Base-by-base conservation (phyloP, 495 filamentous ascomycete genomes). In the Cetradonia linearis region DNA sequence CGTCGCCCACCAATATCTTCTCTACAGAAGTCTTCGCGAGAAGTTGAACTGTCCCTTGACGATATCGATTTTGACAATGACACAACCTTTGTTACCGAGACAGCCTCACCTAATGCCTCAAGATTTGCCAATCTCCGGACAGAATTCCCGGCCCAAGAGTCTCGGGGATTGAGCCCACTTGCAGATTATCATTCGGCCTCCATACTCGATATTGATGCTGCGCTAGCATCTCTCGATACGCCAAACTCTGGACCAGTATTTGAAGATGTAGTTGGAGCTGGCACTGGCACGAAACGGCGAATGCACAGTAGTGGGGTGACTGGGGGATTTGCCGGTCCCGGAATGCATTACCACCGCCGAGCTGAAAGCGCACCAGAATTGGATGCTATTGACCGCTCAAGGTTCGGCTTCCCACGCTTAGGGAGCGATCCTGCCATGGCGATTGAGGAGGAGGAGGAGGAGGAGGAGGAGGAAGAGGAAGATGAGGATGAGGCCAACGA, bases 381-480 rank as follows among this genome's bases (percentile, higher is more conserved):
- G 78, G 83, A 83, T 47, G 84, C 90, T 8, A 89, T 95, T 64
- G 90, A 92, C 59, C 79, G 79, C 55, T 79, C 77, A 31, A 73
- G 81, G 49, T 78, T 86, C 42, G 78, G 79, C 14, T 74, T 82
- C 60, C 75, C 78, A 55, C 76, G 77, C 44, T 77, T 83, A 53
- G 82, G 76, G 50, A 86, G 78, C 68, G 84, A 78, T 65, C 84
- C 89, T 79, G 86, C 86, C 23, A 77, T 79, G 66, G 77, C 76
- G 16, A 93, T 96, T 71, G 93, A 96, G 6, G 95, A 96, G 62
- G 90, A 96, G 69, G 93, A 96, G 71, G 93, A 98, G 56, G 93
- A 96, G 64, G 91, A 94, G 63, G 88, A 95, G 60, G 83, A 83
- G 6, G 71, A 58, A 66, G 93, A 98, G 56, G 93, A 96, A 63